phyloP scores from a whole-genome alignment of 805 yeast species.

The Ogataea neopini region DNA sequence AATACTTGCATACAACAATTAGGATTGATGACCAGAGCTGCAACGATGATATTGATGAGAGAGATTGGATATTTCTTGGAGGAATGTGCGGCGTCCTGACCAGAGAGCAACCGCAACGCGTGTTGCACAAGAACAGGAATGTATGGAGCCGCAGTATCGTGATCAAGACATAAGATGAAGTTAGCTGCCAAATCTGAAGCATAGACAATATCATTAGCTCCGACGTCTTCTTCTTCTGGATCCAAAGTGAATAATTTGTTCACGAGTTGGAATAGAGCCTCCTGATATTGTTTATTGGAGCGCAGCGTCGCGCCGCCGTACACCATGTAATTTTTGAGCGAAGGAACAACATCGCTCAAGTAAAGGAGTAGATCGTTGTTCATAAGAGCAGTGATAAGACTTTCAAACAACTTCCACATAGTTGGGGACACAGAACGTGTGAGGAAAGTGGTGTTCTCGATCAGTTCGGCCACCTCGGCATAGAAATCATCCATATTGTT shows the following conservation, averaged over 20 bases:
- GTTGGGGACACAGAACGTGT: conserved; percentile 60
- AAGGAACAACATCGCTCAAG: conserved; percentile 73
- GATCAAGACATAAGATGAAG: conserved; percentile 57
- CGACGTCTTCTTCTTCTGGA: conserved; percentile 40
- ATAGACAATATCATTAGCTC: conserved; percentile 54
- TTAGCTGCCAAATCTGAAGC: conserved; percentile 68
- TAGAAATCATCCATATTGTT: conserved; percentile 75
- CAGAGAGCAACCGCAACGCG: conserved; percentile 42
- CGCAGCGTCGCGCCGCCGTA: conserved; percentile 52
- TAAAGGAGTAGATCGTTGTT: conserved; percentile 59
- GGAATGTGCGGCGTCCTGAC: conserved; percentile 35
- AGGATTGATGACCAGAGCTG: conserved; percentile 66
- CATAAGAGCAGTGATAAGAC: conserved; percentile 39
- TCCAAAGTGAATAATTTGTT: conserved; percentile 38
- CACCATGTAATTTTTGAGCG: conserved; percentile 71
- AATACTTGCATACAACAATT: conserved; percentile 51
- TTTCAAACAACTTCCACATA: conserved; percentile 73
- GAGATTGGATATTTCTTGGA: conserved; percentile 38
- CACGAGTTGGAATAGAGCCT: conserved; percentile 54
- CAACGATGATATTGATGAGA: conserved; percentile 60
- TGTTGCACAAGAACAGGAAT: conserved; percentile 47
- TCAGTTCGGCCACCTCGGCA: conserved; percentile 78
- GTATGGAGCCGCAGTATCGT: conserved; percentile 42
- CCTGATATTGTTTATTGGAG: conserved; percentile 46
- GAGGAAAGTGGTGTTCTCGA: conserved; percentile 71